Conservation (phyloP, 257 asterid species). For the Asclepias syriaca region DNA sequence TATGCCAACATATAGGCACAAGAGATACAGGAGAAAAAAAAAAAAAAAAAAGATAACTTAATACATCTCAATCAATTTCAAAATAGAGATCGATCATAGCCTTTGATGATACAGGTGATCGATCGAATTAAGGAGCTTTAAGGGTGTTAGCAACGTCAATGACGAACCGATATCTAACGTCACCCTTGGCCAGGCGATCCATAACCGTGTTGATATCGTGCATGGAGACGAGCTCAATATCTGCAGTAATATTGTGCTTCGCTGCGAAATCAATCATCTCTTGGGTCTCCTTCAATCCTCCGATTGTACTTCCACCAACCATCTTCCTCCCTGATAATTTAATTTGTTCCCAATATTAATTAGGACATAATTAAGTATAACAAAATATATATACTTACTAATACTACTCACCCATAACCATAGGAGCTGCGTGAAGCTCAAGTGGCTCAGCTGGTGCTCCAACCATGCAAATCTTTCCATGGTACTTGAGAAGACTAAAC, state of each 20-base stretch:
- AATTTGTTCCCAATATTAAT: neutral
- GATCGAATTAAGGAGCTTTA: neutral
- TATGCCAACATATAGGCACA: too few relatives aligned
- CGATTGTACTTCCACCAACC: constrained; percentile 4
- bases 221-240: constrained; percentile 3
- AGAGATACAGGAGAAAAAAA: too few relatives aligned
- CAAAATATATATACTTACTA: neutral
- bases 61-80: too few relatives aligned
- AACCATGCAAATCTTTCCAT: constrained; percentile 28
- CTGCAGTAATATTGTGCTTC: constrained; percentile 10
- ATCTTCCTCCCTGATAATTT: constrained; percentile 14
- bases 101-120: too few relatives aligned
- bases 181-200: constrained; percentile 8
- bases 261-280: constrained; percentile 23
- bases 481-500: constrained; percentile 19
- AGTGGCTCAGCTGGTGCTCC: constrained; percentile 27
- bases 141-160: constrained; percentile 3
- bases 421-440: constrained; percentile 20
- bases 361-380: neutral
- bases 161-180: constrained; percentile 11
- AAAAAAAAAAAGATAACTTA: too few relatives aligned
- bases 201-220: constrained; percentile 5
- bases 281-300: constrained; percentile 14
- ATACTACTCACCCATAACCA: constrained; percentile 17
- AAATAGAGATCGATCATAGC: too few relatives aligned